Conservation (phyloP, 768 basidiomycete genomes). For the Suillus fuscotomentosus region DNA sequence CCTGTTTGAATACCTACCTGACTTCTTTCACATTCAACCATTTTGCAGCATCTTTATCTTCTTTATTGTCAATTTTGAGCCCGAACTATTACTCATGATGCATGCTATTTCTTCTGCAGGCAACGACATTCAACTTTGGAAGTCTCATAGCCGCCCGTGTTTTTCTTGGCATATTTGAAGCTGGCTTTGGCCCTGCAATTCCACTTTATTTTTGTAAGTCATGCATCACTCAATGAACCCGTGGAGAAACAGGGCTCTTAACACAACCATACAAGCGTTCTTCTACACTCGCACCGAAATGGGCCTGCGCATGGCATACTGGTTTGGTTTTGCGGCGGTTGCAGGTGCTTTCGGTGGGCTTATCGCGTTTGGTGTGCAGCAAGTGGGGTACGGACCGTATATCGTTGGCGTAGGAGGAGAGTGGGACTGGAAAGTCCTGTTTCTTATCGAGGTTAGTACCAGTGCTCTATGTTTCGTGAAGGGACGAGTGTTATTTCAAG, state of each 20-base stretch:
- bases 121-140: slow-evolving; percentile 58
- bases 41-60: background rate
- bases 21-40: background rate
- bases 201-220: slow-evolving; percentile 74
- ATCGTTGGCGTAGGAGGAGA: slow-evolving; percentile 27
- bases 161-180: slow-evolving; percentile 74
- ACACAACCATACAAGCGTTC: slow-evolving; percentile 45
- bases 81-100: background rate
- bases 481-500: background rate
- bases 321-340: slow-evolving; percentile 83
- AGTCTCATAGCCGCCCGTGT: slow-evolving; percentile 59
- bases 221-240: background rate
- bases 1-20: background rate
- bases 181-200: slow-evolving; percentile 75
- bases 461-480: background rate
- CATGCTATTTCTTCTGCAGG: slow-evolving; percentile 34
- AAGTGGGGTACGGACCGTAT: slow-evolving; percentile 45
- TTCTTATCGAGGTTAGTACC: slow-evolving; percentile 63
- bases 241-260: background rate
- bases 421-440: slow-evolving; percentile 43
- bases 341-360: slow-evolving; percentile 87
- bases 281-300: slow-evolving; percentile 78
- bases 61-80: background rate
- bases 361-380: slow-evolving; percentile 77
- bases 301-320: slow-evolving; percentile 74